phyloP scores from a whole-genome alignment of 306 rosid species.

The Trichosanthes cucumerina region DNA sequence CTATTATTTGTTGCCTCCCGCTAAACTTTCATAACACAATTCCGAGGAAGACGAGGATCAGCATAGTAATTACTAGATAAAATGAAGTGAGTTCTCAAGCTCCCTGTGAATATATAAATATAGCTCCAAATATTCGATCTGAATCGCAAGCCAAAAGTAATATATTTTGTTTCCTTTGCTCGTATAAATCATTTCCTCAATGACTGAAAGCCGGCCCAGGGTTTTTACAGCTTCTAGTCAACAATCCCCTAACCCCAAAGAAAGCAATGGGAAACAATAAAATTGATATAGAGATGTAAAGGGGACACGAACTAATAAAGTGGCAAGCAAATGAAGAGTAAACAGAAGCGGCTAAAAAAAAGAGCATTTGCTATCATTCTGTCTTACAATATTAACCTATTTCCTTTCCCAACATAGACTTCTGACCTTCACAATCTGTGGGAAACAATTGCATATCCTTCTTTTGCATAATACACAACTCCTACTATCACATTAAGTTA shows the following conservation, averaged over 20 bases:
- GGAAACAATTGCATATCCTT: background rate
- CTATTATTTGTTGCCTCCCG: background rate
- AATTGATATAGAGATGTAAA: too few species aligned
- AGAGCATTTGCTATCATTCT: slow-evolving; percentile 3
- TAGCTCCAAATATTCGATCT: background rate
- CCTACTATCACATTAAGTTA: slow-evolving; percentile 8
- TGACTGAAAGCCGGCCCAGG: background rate
- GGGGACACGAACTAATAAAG: background rate
- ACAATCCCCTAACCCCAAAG: too few species aligned
- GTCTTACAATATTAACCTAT: slow-evolving; percentile 12
- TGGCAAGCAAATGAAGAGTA: background rate
- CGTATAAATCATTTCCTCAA: background rate
- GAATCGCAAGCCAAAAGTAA: background rate
- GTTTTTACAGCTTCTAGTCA: background rate
- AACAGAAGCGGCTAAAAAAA: background rate
- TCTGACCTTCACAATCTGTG: background rate
- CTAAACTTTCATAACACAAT: background rate
- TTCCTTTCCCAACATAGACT: slow-evolving; percentile 7
- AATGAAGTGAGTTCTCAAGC: background rate
- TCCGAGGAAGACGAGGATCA: background rate
- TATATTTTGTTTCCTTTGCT: background rate
- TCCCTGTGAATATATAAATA: background rate
- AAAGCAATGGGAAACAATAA: too few species aligned
- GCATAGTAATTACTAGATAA: background rate
- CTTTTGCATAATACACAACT: slow-evolving; percentile 5